Evolutionary conservation across 1,284 basidiomycete genomes (phyloP).

Genomic region (Termitomyces sp.): DNA sequence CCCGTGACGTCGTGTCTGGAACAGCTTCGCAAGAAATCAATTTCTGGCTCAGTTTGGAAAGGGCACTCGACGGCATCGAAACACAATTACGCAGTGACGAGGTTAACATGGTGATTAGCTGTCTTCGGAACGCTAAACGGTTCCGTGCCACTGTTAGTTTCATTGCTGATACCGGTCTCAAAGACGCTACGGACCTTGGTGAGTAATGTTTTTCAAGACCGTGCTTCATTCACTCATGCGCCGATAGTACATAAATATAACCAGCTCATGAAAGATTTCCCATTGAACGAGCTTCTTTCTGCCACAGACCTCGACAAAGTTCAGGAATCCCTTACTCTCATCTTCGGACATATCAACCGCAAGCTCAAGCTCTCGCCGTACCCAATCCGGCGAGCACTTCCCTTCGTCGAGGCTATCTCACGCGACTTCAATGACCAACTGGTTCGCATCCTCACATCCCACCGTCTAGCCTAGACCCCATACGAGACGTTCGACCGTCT

Average conservation of each 20-base stretch:
- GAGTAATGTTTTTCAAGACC: slow-evolving; percentile 23
- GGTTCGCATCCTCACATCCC: slow-evolving; percentile 84
- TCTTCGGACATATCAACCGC: slow-evolving; percentile 93
- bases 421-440: slow-evolving; percentile 95
- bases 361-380: slow-evolving; percentile 95
- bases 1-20: slow-evolving; percentile 89
- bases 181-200: slow-evolving; percentile 87
- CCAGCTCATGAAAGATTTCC: slow-evolving; percentile 98
- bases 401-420: slow-evolving; percentile 96
- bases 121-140: slow-evolving; percentile 91
- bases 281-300: slow-evolving; percentile 91
- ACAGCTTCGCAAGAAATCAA: slow-evolving; percentile 99
- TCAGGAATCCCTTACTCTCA: slow-evolving; percentile 80
- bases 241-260: slow-evolving; percentile 90
- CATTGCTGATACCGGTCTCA: slow-evolving; percentile 94
- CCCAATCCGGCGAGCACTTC: slow-evolving; percentile 91
- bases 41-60: slow-evolving; percentile 95
- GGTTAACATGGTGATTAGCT: slow-evolving; percentile 93
- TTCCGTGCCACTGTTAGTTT: slow-evolving; percentile 98
- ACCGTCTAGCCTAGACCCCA: slow-evolving; percentile 89
- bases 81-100: slow-evolving; percentile 88
- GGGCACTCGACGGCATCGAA: slow-evolving; percentile 91
- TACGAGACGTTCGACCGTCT: slow-evolving; percentile 92
- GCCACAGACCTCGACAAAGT: slow-evolving; percentile 96
- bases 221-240: slow-evolving; percentile 4